Evolutionary conservation across 2,329 filamentous ascomycete species (phyloP), one percentile per base, ranked within the genome.

Genomic region (Sclerotinia subarctica): DNA sequence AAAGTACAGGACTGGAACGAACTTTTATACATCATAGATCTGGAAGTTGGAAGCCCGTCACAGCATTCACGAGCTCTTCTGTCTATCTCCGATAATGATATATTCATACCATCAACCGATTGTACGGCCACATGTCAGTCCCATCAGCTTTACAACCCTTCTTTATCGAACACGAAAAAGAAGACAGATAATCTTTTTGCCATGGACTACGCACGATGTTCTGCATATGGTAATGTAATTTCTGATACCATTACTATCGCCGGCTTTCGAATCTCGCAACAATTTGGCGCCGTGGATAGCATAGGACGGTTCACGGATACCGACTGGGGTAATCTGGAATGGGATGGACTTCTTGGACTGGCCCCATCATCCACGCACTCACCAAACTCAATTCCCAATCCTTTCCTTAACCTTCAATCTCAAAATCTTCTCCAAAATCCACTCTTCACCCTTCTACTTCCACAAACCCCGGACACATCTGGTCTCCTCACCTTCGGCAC

Each of bases 21-120:
- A 35, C 47, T 69, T 3, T 24, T 66, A 11, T 69, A 70, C 29
- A 62, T 59, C 35, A 69, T 62, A n/a, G 38, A 68, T 29, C n/a
- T 70, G 10, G 42, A 46, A 13, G 38, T 69, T 21, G 70, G 70
- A 15, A 70, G 63, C 26, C 69, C 67, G n/a, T 54, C 67, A 5
- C 70, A 70, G 52, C 46, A 51, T 3, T 24, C 51, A n/a, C 32
- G 65, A 26, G 58, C 47, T 46, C 47, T 63, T 2, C 65, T 67
- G 13, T 67, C 65, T 11, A 62, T 67, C 15, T 67, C 65, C 6
- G 57, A 67, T 13, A 62, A 35, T 24, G 65, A 67, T 2, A 54
- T 63, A 56, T 67, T 67, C 7, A 11, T 67, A n/a, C 47, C 35
- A 11, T 67, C 65, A n/a, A 52, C 38, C 13, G 35, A 52, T 8